Evolutionary conservation across 495 filamentous ascomycete species (phyloP), one percentile per base, ranked within the genome.

Genomic region (Penicillium paradoxum): DNA sequence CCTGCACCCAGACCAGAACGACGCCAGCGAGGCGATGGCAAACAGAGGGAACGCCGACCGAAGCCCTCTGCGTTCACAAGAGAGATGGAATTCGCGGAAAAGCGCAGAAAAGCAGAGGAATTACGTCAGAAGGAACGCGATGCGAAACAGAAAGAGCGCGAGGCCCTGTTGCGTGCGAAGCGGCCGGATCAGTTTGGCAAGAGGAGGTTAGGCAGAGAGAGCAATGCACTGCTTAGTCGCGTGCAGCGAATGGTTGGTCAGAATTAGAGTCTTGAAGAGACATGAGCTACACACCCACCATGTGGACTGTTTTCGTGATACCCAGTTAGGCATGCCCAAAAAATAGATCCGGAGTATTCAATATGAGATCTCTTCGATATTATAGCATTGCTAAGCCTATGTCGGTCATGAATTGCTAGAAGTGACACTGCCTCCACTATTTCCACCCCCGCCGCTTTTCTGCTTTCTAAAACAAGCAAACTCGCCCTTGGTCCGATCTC

Each of bases 131-230:
- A 73, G 53, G 82, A 85, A 63, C 63, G 74, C 9, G 80, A 83
- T 61, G 75, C 79, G 21, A 79, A 77, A 32, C 83, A 86, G 58
- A 79, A 76, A 47, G 81, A 83, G 48, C 76, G 85, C 15, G 83
- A 77, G 66, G 81, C 80, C 3, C 86, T 90, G 81, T 79, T 81
- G 13, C 90, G 90, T 69, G 91, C 91, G 6, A 81, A 84, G 61
- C 75, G 75, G 29, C 85, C 84, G 9, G 89, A 89, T 43, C 78
- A 78, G 62, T 82, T 89, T 69, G 92, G 91, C 22, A 85, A 92
- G 70, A 74, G 84, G 59, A 92, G 89, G 68, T 59, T 98, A 30
- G 93, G 93, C 2, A 77, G 87, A 50, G 89, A 96, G 77, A 90
- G 91, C 52, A 79, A 79, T n/a, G 76, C 93, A 11, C 56, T 98